Base-by-base conservation (phyloP, 768 basidiomycete species). In the Neoboletus subvelutipes region DNA sequence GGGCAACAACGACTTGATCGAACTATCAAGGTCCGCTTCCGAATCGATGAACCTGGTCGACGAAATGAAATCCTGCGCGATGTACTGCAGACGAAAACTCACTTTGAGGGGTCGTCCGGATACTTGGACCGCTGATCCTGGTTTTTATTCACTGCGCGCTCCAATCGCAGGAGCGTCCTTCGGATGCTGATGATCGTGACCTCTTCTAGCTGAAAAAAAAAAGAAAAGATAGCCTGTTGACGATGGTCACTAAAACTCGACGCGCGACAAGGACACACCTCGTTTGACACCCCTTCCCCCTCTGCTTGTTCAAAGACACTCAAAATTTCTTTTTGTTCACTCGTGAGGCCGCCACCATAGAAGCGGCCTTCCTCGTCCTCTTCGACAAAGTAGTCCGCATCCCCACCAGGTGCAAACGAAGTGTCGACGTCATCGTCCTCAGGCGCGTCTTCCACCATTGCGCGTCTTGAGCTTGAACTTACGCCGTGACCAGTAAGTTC, bases 91-190 rank as follows among this genome's bases (percentile, higher is more conserved):
- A 10, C 8, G 12, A 17, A 40, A 45, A 48, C 80, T 57, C 62
- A 95, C 95, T 90, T 97, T 43, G 93, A 82, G 3, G 95, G 95
- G 63, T 98, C 92, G 57, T 91, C 82, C 0, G 92, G 90, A 70
- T 91, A 92, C 72, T 97, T 97, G n/a, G 94, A 95, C 31, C 97
- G 81, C 68, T 96, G 88, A 70, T 95, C 94, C 66, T 95, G 91
- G 71, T 99, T 99, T 76, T 95, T 98, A 71, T 92, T 87, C 22
- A 90, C 87, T 1, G 92, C 86, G 41, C 93, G 83, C 73, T 98
- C 95, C 64, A 99, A 88, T 39, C 83, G 80, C 40, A 90, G 76
- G 28, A 98, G 77, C 54, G 88, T 77, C 66, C 87, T 82, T 54
- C 92, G 83, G 28, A 97, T 81, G 39, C 81, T 78, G 12, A 86